Base-by-base conservation (phyloP, 805 yeast species). In the Metschnikowia dekortorum region DNA sequence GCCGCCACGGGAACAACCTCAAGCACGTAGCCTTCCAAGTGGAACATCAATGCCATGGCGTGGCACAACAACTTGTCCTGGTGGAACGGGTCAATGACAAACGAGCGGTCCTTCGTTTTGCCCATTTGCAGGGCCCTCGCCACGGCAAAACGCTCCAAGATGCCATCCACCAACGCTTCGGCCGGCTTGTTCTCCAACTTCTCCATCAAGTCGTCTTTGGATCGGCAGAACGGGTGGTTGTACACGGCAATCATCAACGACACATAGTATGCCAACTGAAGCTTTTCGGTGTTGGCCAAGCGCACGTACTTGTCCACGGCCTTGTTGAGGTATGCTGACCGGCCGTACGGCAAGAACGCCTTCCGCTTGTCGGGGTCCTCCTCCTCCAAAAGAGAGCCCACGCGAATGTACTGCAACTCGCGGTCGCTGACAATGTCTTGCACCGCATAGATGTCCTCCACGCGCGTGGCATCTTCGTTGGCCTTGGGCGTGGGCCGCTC, bases 1-100 rank as follows among this genome's bases (percentile, higher is more conserved):
- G 84, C 82, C 1, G 97, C 92, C 56, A 92, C 70, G 18, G 96
- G 95, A 2, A 87, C 77, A 37, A 90, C 69, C 59, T 87, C 94
- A 16, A 89, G 81, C 55, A 79, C 73, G 70, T 82, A 92, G 53
- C 80, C 83, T 65, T 89, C 89, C 49, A 91, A 75, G 65, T 85
- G 92, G 63, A 94, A 71, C 37, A 87, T 75, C 38, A 86, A 69
- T 6, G 85, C 87, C 53, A 94, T 71, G 44, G 90, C 73, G 68
- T 82, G 85, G 68, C 96, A 87, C 57, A 94, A 73, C 44, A 94
- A 74, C 69, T 86, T 89, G 69, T 89, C 96, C 67, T 89, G 96
- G 62, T 82, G 81, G 60, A 81, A 85, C 38, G 98, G 97, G 63
- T 94, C 97, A 53, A 94, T 80, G 54, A 80, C 74, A 65, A 80